Conservation (phyloP, 108 stramenopile genomes). For the Craspedostauros australis region DNA sequence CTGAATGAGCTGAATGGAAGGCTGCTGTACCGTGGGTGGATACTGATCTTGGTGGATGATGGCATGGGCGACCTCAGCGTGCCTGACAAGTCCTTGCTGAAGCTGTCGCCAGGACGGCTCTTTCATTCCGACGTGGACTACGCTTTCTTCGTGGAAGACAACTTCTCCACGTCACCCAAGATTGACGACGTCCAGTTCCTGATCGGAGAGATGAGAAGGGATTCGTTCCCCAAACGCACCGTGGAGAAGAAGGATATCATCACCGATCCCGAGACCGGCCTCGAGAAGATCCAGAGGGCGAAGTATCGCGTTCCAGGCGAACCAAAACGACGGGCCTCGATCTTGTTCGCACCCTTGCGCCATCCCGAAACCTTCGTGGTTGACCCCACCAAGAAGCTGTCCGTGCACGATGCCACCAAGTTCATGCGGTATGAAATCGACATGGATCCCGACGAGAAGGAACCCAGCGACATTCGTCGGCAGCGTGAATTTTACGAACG, state of each 20-base stretch:
- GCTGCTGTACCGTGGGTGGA: slow-evolving; percentile 58
- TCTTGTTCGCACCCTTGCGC: slow-evolving; percentile 28
- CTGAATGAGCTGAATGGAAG: slow-evolving; percentile 52
- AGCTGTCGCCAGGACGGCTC: slow-evolving; percentile 62
- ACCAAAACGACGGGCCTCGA: slow-evolving; percentile 52
- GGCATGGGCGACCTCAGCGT: slow-evolving; percentile 33
- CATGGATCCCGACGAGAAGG: slow-evolving; percentile 18
- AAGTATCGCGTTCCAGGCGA: slow-evolving; percentile 61
- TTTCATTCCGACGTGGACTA: slow-evolving; percentile 44
- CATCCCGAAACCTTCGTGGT: slow-evolving; percentile 10
- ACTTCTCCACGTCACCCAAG: slow-evolving; percentile 46
- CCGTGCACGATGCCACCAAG: slow-evolving; percentile 41
- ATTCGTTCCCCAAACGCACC: slow-evolving; percentile 24
- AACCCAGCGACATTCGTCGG: slow-evolving; percentile 23
- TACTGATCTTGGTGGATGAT: slow-evolving; percentile 54
- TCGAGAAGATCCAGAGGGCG: slow-evolving; percentile 13
- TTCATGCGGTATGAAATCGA: slow-evolving; percentile 61
- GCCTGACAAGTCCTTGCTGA: slow-evolving; percentile 42
- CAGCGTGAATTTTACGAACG: slow-evolving; percentile 73
- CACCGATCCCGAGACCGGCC: slow-evolving; percentile 8
- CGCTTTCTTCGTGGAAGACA: slow-evolving; percentile 65
- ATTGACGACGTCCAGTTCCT: slow-evolving; percentile 65
- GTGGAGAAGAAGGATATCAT: slow-evolving; percentile 25
- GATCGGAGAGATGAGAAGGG: slow-evolving; percentile 41
- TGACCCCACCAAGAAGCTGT: slow-evolving; percentile 29